These are phyloP conservation scores for Xylaria sp. DNA, from an alignment of 2,329 filamentous ascomycete species.

Conservation along the genomic window DNA sequence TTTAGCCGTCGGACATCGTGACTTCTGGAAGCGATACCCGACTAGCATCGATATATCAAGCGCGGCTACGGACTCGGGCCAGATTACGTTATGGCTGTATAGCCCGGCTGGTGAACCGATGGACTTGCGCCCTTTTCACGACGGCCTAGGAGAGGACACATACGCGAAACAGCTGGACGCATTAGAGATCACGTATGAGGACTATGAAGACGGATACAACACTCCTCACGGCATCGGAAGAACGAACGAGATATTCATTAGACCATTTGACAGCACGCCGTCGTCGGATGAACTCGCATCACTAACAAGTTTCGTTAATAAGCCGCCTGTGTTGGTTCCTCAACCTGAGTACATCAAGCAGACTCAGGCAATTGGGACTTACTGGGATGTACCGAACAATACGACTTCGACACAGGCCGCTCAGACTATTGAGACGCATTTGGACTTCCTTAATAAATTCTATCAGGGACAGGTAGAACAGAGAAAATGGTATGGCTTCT, in stretches of 20 bases:
- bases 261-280: slow-evolving; percentile 64
- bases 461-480: slow-evolving; percentile 67
- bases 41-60: slow-evolving; percentile 66
- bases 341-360: slow-evolving; percentile 60
- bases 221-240: slow-evolving; percentile 67
- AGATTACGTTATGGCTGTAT: slow-evolving; percentile 70
- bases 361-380: slow-evolving; percentile 64
- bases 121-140: slow-evolving; percentile 67
- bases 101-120: slow-evolving; percentile 65
- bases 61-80: slow-evolving; percentile 59
- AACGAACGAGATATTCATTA: slow-evolving; percentile 66
- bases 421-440: slow-evolving; percentile 59
- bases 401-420: slow-evolving; percentile 45
- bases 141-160: slow-evolving; percentile 64
- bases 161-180: slow-evolving; percentile 69
- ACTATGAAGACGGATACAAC: slow-evolving; percentile 65
- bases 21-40: slow-evolving; percentile 73
- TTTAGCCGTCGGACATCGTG: slow-evolving; percentile 65
- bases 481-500: slow-evolving; percentile 71
- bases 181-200: slow-evolving; percentile 71
- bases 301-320: slow-evolving; percentile 58
- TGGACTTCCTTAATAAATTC: slow-evolving; percentile 66
- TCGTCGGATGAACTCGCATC: slow-evolving; percentile 56
- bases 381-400: slow-evolving; percentile 60
- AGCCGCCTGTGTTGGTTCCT: slow-evolving; percentile 63